These are phyloP conservation scores for Fusarium papillatum DNA, from an alignment of 2,329 filamentous ascomycete species.

Conservation along the genomic window DNA sequence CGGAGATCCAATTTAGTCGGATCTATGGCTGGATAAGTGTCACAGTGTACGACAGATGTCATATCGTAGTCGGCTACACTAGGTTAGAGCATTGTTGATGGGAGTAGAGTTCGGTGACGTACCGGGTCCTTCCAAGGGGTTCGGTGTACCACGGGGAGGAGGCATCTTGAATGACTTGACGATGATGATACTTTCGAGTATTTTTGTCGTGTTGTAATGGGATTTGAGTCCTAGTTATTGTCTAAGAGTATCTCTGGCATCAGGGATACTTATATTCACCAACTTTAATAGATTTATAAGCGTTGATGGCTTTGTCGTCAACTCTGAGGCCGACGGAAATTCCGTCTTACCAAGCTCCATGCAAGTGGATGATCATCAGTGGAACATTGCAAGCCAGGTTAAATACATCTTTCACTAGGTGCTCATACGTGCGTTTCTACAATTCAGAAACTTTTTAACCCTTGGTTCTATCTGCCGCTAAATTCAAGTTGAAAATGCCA, in stretches of 20 bases:
- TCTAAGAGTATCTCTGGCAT: not conserved
- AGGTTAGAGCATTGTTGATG: not conserved
- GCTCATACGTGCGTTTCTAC: not conserved
- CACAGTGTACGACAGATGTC: conserved; percentile 1
- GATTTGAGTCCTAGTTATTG: not conserved
- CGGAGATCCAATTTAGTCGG: conserved; percentile 53
- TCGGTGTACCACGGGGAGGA: not conserved
- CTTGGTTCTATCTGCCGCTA: not conserved
- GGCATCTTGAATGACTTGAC: not conserved
- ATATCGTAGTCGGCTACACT: not conserved
- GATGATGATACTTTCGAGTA: not conserved
- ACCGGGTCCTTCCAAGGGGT: not conserved
- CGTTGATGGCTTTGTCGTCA: not conserved
- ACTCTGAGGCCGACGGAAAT: not conserved
- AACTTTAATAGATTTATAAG: not conserved
- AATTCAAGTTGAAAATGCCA: not conserved
- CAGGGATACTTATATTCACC: not conserved
- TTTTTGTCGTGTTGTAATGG: not conserved
- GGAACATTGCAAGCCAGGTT: not conserved
- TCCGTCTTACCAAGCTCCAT: not conserved
- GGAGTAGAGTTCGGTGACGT: not conserved
- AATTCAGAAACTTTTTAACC: not conserved
- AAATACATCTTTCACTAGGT: not conserved
- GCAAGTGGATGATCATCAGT: not conserved
- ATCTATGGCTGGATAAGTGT: conserved; percentile 63